These are phyloP conservation scores for Leishmania arabica DNA, from an alignment of 208 protist species.

Conservation along the genomic window DNA sequence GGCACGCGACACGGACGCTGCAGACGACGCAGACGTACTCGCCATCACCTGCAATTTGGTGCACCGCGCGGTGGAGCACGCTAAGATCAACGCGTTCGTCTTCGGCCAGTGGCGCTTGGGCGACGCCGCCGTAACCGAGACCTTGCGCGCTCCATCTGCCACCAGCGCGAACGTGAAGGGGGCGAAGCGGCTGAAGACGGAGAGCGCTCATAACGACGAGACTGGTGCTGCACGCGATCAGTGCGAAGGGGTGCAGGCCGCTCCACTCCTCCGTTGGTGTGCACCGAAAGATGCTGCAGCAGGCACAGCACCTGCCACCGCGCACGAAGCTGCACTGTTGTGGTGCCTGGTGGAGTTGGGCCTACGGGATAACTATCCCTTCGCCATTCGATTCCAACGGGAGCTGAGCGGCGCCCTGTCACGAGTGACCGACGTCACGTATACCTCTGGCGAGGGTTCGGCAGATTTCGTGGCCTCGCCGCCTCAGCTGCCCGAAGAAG, in stretches of 20 bases:
- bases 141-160: background rate
- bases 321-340: conserved; percentile 19
- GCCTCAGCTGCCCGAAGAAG: background rate
- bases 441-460: background rate
- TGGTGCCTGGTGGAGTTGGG: conserved; percentile 25
- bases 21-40: background rate
- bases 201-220: background rate
- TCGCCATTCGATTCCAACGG: conserved; percentile 13
- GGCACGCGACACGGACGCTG: background rate
- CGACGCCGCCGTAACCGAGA: background rate
- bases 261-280: background rate
- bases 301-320: background rate
- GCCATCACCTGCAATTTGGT: conserved; percentile 2
- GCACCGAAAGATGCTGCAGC: background rate
- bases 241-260: background rate
- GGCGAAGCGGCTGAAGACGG: background rate
- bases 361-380: conserved; percentile 22
- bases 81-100: conserved; percentile 12
- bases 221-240: background rate
- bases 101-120: conserved; percentile 7
- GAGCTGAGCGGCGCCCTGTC: background rate
- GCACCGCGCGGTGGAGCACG: conserved; percentile 16
- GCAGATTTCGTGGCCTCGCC: background rate
- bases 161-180: background rate
- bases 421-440: background rate